Evolutionary conservation across 805 yeast species (phyloP).

Genomic region (Martiniozyma abietophila): DNA sequence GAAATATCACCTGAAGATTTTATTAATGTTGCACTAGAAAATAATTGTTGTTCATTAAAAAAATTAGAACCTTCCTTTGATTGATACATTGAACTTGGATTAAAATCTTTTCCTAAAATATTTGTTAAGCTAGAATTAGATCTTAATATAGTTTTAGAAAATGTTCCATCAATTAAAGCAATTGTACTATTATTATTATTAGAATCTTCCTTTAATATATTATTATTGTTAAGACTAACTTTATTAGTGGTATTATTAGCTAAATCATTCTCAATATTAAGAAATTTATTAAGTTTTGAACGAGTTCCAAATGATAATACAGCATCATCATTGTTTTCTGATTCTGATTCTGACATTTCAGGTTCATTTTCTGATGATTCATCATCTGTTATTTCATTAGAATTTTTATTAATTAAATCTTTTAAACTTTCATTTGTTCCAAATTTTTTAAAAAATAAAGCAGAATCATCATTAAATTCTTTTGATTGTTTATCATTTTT

Average conservation of each 20-base stretch:
- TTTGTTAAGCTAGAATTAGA: slow-evolving; percentile 7
- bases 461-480: slow-evolving; percentile 4
- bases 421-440: slow-evolving; percentile 7
- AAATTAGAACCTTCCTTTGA: neutral
- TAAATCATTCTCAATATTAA: neutral
- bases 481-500: neutral
- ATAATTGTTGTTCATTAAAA: neutral
- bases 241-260: too few species aligned
- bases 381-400: slow-evolving; percentile 3
- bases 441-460: slow-evolving; percentile 4
- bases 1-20: slow-evolving; percentile 1
- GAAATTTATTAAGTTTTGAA: neutral
- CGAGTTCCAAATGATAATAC: slow-evolving; percentile 12
- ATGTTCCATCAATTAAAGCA: slow-evolving; percentile 15
- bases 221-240: neutral
- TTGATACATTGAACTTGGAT: slow-evolving; percentile 1
- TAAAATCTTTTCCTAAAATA: neutral
- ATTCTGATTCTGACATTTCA: neutral
- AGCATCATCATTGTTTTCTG: slow-evolving; percentile 6
- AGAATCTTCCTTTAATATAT: slow-evolving; percentile 3
- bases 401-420: slow-evolving; percentile 3
- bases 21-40: neutral
- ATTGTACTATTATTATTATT: too few species aligned
- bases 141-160: slow-evolving; percentile 10
- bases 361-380: neutral